Evolutionary conservation across 306 rosid genomes (phyloP).

Genomic region (Prosopis cineraria): DNA sequence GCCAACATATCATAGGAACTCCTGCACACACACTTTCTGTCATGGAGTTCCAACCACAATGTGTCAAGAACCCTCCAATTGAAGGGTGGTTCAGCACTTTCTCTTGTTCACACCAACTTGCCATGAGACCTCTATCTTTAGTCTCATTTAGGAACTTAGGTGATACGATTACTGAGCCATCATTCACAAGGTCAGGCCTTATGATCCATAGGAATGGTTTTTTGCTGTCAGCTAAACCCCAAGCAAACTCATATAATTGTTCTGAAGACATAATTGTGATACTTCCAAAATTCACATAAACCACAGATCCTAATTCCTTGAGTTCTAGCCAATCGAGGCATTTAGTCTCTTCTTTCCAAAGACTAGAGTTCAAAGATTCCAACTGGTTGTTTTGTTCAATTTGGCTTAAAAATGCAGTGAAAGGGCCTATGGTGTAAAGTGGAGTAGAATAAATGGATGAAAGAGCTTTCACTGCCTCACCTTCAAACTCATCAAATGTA

Average conservation of each 20-base stretch:
- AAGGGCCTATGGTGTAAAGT: neutral
- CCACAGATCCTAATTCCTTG: neutral
- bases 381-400: neutral
- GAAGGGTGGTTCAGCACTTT: too few species aligned
- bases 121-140: too few species aligned
- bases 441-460: neutral
- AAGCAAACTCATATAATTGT: too few species aligned
- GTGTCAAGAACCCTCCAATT: conserved; percentile 25
- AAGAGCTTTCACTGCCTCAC: neutral
- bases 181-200: too few species aligned
- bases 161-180: too few species aligned
- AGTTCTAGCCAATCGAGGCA: conserved; percentile 26
- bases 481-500: conserved; percentile 1
- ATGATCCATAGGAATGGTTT: too few species aligned
- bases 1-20: neutral
- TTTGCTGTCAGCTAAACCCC: too few species aligned
- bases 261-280: too few species aligned
- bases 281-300: neutral
- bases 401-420: neutral
- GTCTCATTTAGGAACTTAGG: too few species aligned
- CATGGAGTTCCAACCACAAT: conserved; percentile 15
- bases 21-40: neutral
- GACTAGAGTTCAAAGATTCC: neutral
- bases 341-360: conserved; percentile 26
- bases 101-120: too few species aligned